These are phyloP conservation scores for Silene latifolia DNA, from an alignment of 148 eudicot species.

Conservation along the genomic window DNA sequence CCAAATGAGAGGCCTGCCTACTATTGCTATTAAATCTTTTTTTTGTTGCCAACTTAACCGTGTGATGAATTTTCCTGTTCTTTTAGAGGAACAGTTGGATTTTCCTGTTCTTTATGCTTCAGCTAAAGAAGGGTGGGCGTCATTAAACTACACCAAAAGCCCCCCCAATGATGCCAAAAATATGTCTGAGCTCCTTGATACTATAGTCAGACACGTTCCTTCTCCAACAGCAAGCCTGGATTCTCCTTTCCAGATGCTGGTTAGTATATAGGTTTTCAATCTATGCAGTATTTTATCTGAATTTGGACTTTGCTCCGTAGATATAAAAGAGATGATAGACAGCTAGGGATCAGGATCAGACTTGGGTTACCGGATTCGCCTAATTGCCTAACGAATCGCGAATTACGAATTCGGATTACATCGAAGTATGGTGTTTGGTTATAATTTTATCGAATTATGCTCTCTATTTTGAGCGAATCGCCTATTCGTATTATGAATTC, in stretches of 20 bases:
- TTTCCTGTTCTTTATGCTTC: conserved; percentile 99
- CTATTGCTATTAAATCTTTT: not conserved
- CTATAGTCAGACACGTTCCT: conserved; percentile 75
- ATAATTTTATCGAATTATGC: too few relatives aligned
- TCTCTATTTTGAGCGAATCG: too few relatives aligned
- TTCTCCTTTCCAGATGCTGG: conserved; percentile 94
- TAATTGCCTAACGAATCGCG: too few relatives aligned
- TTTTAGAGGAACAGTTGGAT: conserved; percentile 87
- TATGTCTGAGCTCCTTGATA: conserved; percentile 95
- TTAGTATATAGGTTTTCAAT: conserved; percentile 31
- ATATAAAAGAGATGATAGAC: not conserved
- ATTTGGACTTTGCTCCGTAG: not conserved
- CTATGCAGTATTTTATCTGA: not conserved
- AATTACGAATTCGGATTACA: too few relatives aligned
- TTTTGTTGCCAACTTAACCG: not conserved
- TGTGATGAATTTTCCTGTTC: conserved; percentile 18
- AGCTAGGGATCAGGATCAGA: not conserved
- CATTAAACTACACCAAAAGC: conserved; percentile 71
- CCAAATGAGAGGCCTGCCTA: not conserved
- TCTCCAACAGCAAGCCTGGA: conserved; percentile 70
- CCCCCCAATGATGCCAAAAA: conserved; percentile 69
- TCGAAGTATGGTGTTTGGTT: too few relatives aligned
- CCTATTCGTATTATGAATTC: too few relatives aligned
- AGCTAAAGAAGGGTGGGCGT: conserved; percentile 99
- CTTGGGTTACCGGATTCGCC: too few relatives aligned